A percentile compares a stretch with the other conserved stretches of the same genome.
phyloP scores from a whole-genome alignment of 345 rosid genomes.

The Pistacia vera region DNA sequence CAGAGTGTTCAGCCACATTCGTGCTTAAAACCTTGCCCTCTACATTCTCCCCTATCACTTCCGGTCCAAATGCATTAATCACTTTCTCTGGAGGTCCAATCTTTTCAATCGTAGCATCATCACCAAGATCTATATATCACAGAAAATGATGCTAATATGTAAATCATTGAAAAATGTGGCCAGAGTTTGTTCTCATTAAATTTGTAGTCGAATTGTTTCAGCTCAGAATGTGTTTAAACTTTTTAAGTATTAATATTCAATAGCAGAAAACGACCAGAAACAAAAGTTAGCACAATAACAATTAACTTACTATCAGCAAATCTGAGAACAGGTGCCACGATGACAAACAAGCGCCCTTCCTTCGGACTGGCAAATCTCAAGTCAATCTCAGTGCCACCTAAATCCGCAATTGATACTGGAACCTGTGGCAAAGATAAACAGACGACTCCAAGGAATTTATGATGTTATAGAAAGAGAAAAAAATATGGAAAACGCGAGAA shows the following conservation, averaged over 20 bases:
- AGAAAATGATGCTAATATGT: neutral
- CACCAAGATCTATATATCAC: slow-evolving; percentile 59
- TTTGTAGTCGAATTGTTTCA: neutral
- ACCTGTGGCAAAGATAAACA: slow-evolving; percentile 47
- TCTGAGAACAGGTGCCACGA: slow-evolving; percentile 95
- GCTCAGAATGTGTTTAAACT: neutral
- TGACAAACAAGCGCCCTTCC: slow-evolving; percentile 80
- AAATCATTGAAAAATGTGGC: neutral
- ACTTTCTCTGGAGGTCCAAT: slow-evolving; percentile 92
- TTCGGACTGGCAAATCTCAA: slow-evolving; percentile 81
- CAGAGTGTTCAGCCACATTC: slow-evolving; percentile 63
- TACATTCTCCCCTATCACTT: slow-evolving; percentile 84
- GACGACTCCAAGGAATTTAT: neutral
- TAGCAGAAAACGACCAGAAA: neutral
- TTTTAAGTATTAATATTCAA: neutral
- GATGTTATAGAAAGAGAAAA: neutral
- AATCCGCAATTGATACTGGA: slow-evolving; percentile 95
- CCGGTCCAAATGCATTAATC: slow-evolving; percentile 93
- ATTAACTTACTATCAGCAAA: slow-evolving; percentile 76
- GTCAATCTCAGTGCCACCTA: slow-evolving; percentile 97
- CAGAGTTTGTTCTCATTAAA: neutral
- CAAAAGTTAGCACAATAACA: neutral
- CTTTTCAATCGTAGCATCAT: slow-evolving; percentile 63
- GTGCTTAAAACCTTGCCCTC: slow-evolving; percentile 87
- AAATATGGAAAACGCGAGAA: neutral